Base-by-base conservation (phyloP, 2,329 filamentous ascomycete genomes). In the Trichoderma atrobrunneum region DNA sequence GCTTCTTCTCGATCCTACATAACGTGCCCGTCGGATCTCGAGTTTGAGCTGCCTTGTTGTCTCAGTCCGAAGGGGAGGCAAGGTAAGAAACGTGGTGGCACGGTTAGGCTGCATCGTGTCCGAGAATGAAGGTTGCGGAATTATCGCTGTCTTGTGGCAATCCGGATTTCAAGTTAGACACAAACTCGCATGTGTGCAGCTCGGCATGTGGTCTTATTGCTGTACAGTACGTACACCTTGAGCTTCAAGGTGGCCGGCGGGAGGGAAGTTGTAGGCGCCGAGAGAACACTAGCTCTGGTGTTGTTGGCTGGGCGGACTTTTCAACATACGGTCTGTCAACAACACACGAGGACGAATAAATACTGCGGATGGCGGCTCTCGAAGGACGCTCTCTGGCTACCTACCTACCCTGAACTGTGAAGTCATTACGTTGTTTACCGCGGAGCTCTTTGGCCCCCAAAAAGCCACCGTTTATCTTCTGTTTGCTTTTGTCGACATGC, bases 1-100 rank as follows among this genome's bases (percentile, higher is more conserved):
- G 71, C 71, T 72, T 62, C 39, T 68, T 61, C 30, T 48, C 59
- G 24, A 70, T 72, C 71, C 59, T 64, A 65, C 43, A 63, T 36
- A 64, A 70, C 71, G 71, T 72, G 60, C 36, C 71, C 71, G 71
- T 72, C 71, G 71, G 59, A 72, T 70, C 34, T 65, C 36, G 32
- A 36, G 59, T 39, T 39, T 57, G 28, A 51, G 34, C 34, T 43
- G 70, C n/a, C 48, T 16, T 64, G 48, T 64, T 60, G 60, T 72
- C 61, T 72, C 66, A 72, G 59, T 72, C 60, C 48, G n/a, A 57
- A 48, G 32, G 51, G 32, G 54, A 18, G 26, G 34, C 18, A 26
- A 32, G 34, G 54, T 12, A 36, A 26, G 43, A 70, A 72, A 72
- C 71, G 71, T 72, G 71, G 71, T 21, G 34, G 59, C 16, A 59